Conservation (phyloP, 2,329 filamentous ascomycete genomes). For the Karstenula rhodostoma region DNA sequence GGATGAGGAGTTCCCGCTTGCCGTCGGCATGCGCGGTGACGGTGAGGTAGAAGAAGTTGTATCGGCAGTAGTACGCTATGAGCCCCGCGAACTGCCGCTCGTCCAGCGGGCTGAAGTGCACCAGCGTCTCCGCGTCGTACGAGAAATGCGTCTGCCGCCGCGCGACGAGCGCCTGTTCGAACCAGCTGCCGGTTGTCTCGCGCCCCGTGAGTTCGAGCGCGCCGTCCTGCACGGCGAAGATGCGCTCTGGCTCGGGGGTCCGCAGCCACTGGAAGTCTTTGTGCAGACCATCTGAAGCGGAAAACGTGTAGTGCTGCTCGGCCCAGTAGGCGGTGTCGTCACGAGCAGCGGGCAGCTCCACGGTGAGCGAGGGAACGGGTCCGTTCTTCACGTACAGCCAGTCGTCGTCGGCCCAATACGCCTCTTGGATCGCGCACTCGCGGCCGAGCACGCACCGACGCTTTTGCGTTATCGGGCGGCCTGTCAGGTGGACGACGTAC, state of each 20-base stretch:
- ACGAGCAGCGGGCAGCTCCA: slow-evolving; percentile 39
- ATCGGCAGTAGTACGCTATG: slow-evolving; percentile 69
- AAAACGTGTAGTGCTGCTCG: slow-evolving; percentile 59
- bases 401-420: slow-evolving; percentile 66
- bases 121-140: slow-evolving; percentile 65
- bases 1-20: slow-evolving; percentile 64
- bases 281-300: slow-evolving; percentile 55
- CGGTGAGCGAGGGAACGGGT: slow-evolving; percentile 53
- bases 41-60: slow-evolving; percentile 71
- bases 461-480: slow-evolving; percentile 43
- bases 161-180: slow-evolving; percentile 62
- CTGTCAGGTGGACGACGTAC: slow-evolving; percentile 46
- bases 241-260: slow-evolving; percentile 57
- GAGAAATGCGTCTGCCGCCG: slow-evolving; percentile 67
- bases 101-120: slow-evolving; percentile 64
- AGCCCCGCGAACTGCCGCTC: slow-evolving; percentile 69
- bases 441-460: slow-evolving; percentile 48
- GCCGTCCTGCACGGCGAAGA: slow-evolving; percentile 57
- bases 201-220: slow-evolving; percentile 63
- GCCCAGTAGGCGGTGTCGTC: slow-evolving; percentile 48
- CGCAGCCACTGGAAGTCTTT: slow-evolving; percentile 66
- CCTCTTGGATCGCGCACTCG: slow-evolving; percentile 62
- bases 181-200: slow-evolving; percentile 59
- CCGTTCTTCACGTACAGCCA: slow-evolving; percentile 70
- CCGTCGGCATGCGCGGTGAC: slow-evolving; percentile 66